These are phyloP conservation scores for Allomyces arbusculus DNA, from an alignment of 192 early-diverging fungal genomes.

Conservation along the genomic window DNA sequence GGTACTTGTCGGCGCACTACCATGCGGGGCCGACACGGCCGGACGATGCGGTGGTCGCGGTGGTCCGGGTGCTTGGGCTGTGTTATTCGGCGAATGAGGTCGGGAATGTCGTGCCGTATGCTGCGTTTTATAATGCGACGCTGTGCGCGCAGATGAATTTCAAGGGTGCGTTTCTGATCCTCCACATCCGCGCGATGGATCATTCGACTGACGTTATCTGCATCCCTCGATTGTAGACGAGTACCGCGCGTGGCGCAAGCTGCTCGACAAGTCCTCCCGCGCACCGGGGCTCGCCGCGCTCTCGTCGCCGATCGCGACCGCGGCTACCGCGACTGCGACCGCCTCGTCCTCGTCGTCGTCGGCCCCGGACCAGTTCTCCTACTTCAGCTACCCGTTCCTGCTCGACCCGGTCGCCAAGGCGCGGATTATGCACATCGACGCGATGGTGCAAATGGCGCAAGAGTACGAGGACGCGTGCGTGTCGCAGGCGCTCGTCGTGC, in stretches of 20 bases:
- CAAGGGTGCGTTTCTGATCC: conserved; percentile 21
- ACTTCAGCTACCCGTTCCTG: conserved; percentile 48
- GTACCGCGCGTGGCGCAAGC: conserved; percentile 45
- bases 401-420: conserved; percentile 45
- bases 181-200: too few relatives aligned
- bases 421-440: conserved; percentile 49
- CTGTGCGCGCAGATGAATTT: conserved; percentile 33
- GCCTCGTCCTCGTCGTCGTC: conserved; percentile 4
- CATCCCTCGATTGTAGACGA: conserved; percentile 21
- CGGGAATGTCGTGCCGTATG: conserved; percentile 15
- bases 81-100: conserved; percentile 33
- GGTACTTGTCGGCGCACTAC: conserved; percentile 26
- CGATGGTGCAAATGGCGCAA: conserved; percentile 52
- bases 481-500: conserved; percentile 52
- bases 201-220: too few relatives aligned
- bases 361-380: conserved; percentile 32
- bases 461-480: conserved; percentile 68
- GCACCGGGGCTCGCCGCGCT: neutral
- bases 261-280: conserved; percentile 17
- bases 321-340: conserved; percentile 2
- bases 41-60: conserved; percentile 24
- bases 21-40: conserved; percentile 12
- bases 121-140: conserved; percentile 22
- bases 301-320: conserved; percentile 6
- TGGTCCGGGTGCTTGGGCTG: conserved; percentile 23